Evolutionary conservation across 2,329 filamentous ascomycete species (phyloP), one percentile per base, ranked within the genome.

Genomic region (Neodidymelliopsis sp.): DNA sequence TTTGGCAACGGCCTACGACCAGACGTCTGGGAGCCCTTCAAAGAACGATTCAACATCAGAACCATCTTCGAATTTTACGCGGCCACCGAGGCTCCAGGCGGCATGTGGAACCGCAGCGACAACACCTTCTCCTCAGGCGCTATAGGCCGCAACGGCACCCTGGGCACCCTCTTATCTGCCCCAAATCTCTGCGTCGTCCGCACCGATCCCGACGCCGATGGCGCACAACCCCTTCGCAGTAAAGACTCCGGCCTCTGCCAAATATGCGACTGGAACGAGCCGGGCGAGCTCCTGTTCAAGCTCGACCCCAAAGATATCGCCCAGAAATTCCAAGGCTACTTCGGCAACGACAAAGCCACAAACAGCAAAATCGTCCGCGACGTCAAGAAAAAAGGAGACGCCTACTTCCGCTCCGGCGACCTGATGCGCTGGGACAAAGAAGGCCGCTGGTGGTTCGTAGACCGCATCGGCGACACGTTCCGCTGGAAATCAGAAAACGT

Each of bases 121-220:
- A 87, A 34, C 80, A 82, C 34, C 87, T 85, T 72, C 76, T 82
- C 18, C 77, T 60, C 81, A 2, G 80, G 83, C n/a, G 79, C 82
- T 16, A 86, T 92, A 2, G 89, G 87, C 0, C 85, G 90, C 57
- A 86, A 89, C 59, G 89, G 89, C 2, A 72, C 81, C 1, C 58
- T 91, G 18, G 70, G 80, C 20, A 79, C 86, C 0, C 66, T 75
- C 20, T 57, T 80, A 4, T 72, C 82, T 46, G 75, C 75, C 24
- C 74, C 84, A 42, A 71, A 72, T 11, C 82, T 83, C 43, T 74
- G 88, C 0, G 81, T 89, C 0, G 86, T 90, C 1, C 80, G 79
- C 20, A 82, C 89, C 43, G 87, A 91, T 59, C 76, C 85, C 12
- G 82, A 84, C 11, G 84, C 85, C 0, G 85, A 84, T 1, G 54